These are phyloP conservation scores for Secale cereale DNA, from an alignment of 176 grass and related monocot species.

Conservation along the genomic window DNA sequence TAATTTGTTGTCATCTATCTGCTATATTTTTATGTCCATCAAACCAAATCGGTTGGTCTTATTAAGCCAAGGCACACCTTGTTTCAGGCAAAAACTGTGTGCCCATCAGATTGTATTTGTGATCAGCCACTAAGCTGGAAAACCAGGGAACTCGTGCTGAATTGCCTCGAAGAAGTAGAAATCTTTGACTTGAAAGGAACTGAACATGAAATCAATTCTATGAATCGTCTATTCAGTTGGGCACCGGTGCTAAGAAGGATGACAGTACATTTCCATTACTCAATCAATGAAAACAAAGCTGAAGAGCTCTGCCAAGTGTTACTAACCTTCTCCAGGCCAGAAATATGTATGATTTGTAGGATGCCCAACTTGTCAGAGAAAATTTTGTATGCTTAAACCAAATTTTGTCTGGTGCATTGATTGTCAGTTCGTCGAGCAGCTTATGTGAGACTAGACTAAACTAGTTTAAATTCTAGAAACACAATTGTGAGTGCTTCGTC, in stretches of 20 bases:
- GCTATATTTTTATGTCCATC: not conserved
- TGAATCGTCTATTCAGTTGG: constrained; percentile 16
- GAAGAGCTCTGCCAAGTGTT: not conserved
- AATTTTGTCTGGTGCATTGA: not conserved
- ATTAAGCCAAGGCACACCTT: not conserved
- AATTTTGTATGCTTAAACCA: not conserved
- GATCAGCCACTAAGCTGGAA: constrained; percentile 4
- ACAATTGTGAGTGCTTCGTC: too few relatives aligned
- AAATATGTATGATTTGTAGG: not conserved
- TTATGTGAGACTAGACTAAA: not conserved
- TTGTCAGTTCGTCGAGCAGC: not conserved
- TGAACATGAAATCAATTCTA: not conserved
- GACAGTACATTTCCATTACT: not conserved
- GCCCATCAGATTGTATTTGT: constrained; percentile 1
- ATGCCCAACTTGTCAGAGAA: not conserved
- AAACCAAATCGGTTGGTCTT: not conserved
- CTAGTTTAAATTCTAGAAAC: too few relatives aligned
- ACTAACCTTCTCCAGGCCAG: not conserved
- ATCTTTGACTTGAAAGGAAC: not conserved
- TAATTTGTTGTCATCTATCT: not conserved
- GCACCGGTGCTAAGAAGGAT: not conserved
- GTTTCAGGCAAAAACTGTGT: constrained; percentile 1
- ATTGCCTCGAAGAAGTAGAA: not conserved
- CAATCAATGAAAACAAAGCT: not conserved
- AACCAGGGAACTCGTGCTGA: constrained; percentile 6